These are phyloP conservation scores for Leccinum olivaceoglutinosum DNA, from an alignment of 1,284 basidiomycete genomes.

Conservation along the genomic window DNA sequence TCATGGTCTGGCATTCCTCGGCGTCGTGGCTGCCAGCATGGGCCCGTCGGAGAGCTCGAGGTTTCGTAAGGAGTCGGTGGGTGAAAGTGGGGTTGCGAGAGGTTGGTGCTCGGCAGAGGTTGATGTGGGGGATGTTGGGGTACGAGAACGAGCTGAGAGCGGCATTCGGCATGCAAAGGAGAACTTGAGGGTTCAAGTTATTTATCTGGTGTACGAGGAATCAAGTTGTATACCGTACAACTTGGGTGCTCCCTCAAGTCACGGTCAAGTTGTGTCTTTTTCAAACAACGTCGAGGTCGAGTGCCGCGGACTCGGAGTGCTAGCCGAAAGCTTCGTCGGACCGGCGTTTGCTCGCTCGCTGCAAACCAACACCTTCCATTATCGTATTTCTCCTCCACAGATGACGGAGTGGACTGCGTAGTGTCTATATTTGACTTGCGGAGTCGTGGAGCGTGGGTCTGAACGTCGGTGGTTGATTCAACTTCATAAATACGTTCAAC, in stretches of 20 bases:
- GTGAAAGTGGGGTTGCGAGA: slow-evolving; percentile 28
- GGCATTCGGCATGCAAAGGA: slow-evolving; percentile 17
- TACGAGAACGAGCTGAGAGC: slow-evolving; percentile 16
- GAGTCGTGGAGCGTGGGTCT: no score
- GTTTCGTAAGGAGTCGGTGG: slow-evolving; percentile 65
- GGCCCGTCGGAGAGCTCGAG: slow-evolving; percentile 70
- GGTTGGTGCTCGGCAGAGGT: slow-evolving; percentile 21
- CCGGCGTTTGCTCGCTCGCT: no score
- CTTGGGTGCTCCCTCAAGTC: background rate
- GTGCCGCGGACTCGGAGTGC: background rate
- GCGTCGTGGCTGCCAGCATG: slow-evolving; percentile 25
- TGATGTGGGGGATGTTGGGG: slow-evolving; percentile 12
- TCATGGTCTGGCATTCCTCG: slow-evolving; percentile 37
- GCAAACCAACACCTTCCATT: no score
- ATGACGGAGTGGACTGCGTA: no score
- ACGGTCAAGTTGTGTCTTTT: background rate
- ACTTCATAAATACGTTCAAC: no score
- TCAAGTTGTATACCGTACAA: background rate
- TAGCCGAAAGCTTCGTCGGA: no score
- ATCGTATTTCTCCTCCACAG: no score
- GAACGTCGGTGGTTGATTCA: no score
- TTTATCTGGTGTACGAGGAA: background rate
- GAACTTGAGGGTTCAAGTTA: background rate
- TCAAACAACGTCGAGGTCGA: background rate
- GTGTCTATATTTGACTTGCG: no score